Base-by-base conservation (phyloP, 2,329 filamentous ascomycete species). In the Aspergillus fischeri region DNA sequence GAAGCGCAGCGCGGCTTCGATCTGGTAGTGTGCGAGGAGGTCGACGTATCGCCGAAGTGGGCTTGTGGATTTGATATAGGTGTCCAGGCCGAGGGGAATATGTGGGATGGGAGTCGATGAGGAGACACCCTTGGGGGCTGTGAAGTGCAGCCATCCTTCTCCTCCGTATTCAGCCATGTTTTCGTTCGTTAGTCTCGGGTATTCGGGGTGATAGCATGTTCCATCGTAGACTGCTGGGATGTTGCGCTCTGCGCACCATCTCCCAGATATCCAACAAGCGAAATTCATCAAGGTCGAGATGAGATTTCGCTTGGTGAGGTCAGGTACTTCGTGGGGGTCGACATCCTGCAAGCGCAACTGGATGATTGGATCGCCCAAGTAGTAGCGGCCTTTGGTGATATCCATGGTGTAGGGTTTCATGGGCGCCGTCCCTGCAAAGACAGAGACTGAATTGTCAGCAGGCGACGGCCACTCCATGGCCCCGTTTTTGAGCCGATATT, bases 1-100 rank as follows among this genome's bases (percentile, higher is more conserved):
- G 59, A 81, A 77, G 10, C 82, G 81, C 44, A 88, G 63, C 1
- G 82, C 83, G 6, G 84, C 81, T 73, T 87, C 84, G 49, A 86
- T 85, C 62, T 88, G 85, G 78, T 85, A 87, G 66, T 87, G 84
- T 10, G 78, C 74, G 49, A 87, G 76, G 67, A 87, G 78, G 68
- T 88, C 85, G 49, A 75, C 77, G 68, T 82, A 87, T 41, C 85
- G 78, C 52, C 85, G 81, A 24, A 88, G 75, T 1, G 85, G 85
- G 64, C 81, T 85, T 0, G 85, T 87, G 52, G 80, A 78, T 70
- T 83, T 86, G 57, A 79, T 70, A 64, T 87, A 87, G 27, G 76
- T 67, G 28, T 78, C 70, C 28, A 83, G 70, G 38, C 82, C 83
- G 2, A 86, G 71, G 7, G 78, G 69, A 4, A 71, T 68, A 63